A percentile compares a stretch with the other conserved stretches of the same genome.
Evolutionary conservation across 768 basidiomycete species (phyloP).

Genomic region (Tricholoma hemisulphureum): DNA sequence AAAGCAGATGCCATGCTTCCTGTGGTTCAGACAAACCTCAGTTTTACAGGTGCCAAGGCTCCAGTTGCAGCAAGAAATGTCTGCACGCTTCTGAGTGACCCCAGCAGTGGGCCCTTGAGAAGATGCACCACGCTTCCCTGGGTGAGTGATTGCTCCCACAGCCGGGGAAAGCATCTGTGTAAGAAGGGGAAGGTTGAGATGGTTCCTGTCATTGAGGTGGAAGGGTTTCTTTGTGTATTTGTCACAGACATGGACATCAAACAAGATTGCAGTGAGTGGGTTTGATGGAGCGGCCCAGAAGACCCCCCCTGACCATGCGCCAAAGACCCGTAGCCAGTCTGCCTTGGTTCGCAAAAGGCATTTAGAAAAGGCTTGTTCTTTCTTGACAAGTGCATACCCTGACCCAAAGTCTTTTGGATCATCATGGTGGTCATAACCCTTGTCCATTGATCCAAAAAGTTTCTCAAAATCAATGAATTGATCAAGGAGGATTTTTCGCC

Average conservation of each 20-base stretch:
- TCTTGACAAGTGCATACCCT: not conserved
- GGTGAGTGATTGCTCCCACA: not conserved
- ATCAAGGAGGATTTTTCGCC: slow-evolving; percentile 10
- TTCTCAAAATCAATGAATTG: slow-evolving; percentile 19
- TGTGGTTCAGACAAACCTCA: not conserved
- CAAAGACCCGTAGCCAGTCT: slow-evolving; percentile 15
- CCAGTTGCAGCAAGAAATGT: not conserved
- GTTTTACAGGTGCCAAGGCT: not conserved
- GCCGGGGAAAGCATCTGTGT: not conserved
- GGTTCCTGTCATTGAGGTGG: slow-evolving; percentile 9
- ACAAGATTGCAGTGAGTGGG: slow-evolving; percentile 1
- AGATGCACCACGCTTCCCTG: not conserved
- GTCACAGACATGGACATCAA: slow-evolving; percentile 9
- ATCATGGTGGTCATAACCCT: slow-evolving; percentile 17
- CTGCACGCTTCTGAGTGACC: not conserved
- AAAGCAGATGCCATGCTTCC: not conserved
- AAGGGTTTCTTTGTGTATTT: slow-evolving; percentile 10
- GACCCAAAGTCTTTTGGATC: too few relatives aligned
- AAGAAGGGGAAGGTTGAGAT: slow-evolving; percentile 4
- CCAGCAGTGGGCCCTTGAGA: not conserved
- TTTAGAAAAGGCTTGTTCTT: slow-evolving; percentile 1
- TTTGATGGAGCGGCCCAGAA: slow-evolving; percentile 8
- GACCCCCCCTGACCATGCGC: slow-evolving; percentile 9
- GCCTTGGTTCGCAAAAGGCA: slow-evolving; percentile 2
- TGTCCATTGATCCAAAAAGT: slow-evolving; percentile 11